A percentile compares a stretch with the other conserved stretches of the same genome.
Evolutionary conservation across 2,329 filamentous ascomycete genomes (phyloP).

Genomic region (Colletotrichum australisinense): DNA sequence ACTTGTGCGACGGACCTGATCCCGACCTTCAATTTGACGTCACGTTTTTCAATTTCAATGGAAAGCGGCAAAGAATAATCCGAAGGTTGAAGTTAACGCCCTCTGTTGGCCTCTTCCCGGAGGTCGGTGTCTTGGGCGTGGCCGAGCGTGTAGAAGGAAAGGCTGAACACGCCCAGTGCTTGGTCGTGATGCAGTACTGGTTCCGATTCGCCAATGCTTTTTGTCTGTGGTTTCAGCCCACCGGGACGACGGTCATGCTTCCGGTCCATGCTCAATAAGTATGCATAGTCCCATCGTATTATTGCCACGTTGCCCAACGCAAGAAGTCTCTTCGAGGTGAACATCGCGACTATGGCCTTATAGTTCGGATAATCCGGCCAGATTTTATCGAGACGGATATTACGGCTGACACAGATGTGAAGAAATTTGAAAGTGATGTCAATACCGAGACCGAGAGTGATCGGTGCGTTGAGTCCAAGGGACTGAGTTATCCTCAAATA

Average conservation of each 20-base stretch:
- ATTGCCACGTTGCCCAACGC: background rate
- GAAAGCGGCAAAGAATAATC: background rate
- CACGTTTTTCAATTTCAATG: background rate
- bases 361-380: background rate
- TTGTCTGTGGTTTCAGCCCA: background rate
- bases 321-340: background rate
- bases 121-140: background rate
- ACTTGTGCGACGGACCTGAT: background rate
- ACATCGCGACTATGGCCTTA: background rate
- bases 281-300: background rate
- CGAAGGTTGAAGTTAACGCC: background rate
- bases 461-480: background rate
- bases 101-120: no score
- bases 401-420: background rate
- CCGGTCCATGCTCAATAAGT: background rate
- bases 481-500: no score
- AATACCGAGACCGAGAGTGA: background rate
- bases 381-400: background rate
- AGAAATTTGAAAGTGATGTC: background rate
- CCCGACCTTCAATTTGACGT: slow-evolving; percentile 2
- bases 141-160: background rate
- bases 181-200: background rate
- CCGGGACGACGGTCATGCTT: background rate
- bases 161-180: background rate
- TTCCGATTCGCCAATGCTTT: slow-evolving; percentile 20